Percentiles rank a stretch among this genome's conserved stretches.
Evolutionary conservation across 805 yeast genomes (phyloP).

Genomic region (Wickerhamomyces tratensis): DNA sequence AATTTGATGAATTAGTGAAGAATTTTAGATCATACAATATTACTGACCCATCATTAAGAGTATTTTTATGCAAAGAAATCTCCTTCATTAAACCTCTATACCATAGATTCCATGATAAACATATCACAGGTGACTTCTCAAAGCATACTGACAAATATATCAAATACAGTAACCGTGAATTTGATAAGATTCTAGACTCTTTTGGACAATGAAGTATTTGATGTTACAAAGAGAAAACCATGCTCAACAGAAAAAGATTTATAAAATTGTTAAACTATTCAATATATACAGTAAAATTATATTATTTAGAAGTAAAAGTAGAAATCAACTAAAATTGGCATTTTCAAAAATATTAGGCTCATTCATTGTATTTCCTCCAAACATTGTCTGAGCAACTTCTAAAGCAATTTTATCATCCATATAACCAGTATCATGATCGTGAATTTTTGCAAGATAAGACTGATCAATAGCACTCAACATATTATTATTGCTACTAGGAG

Average conservation of each 20-base stretch:
- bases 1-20: slow-evolving; percentile 68
- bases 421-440: too few relatives aligned
- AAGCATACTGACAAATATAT: slow-evolving; percentile 65
- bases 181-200: slow-evolving; percentile 27
- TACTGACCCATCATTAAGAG: slow-evolving; percentile 56
- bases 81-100: slow-evolving; percentile 74
- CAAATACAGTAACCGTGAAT: slow-evolving; percentile 45
- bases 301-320: neutral
- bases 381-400: neutral
- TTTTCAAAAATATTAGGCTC: neutral
- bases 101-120: slow-evolving; percentile 74
- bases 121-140: slow-evolving; percentile 57
- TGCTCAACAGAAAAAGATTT: too few relatives aligned
- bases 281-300: too few relatives aligned
- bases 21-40: slow-evolving; percentile 58
- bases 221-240: too few relatives aligned
- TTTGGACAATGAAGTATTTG: slow-evolving; percentile 9
- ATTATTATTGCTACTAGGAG: neutral
- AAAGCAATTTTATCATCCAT: too few relatives aligned
- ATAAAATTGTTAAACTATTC: too few relatives aligned
- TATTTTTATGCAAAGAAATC: slow-evolving; percentile 59
- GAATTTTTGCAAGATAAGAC: too few relatives aligned
- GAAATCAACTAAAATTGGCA: neutral
- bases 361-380: too few relatives aligned
- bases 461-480: too few relatives aligned